Base-by-base conservation (phyloP, 768 basidiomycete genomes). In the Boletus vermiculosoides region DNA sequence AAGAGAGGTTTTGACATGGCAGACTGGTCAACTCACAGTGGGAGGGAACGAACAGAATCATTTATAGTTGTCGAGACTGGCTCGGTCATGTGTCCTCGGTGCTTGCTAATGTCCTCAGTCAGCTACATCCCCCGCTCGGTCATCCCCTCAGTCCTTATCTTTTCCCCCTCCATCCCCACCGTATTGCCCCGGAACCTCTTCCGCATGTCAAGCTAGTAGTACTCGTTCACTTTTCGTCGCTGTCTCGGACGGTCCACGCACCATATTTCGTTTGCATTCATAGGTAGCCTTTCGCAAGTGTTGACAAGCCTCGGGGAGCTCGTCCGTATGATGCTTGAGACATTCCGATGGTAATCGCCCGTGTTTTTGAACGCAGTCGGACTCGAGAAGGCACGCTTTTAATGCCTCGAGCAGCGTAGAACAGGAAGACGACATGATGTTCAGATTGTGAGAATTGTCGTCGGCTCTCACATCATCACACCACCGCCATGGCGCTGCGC, bases 241-340 rank as follows among this genome's bases (percentile, higher is more conserved):
- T 13, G 42, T 45, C 22, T 23, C 16, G 20, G 13, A 22, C 25
- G 13, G 28, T 13, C 9, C 18, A 68, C 84, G 56, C 56, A 92
- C 92, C 90, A 92, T 89, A 42, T 87, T 90, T 56, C 92, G 80
- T 72, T 96, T 96, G 76, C 94, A 96, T 62, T 95, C 91, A 63
- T 90, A 94, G 1, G 89, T 86, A 12, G 91, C 90, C 71, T 84
- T 85, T 50, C 94, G 80, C 53, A 96, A 74, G 28, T 84, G 80
- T 68, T 84, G 83, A 69, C 94, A 96, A 63, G 88, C 80, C 63
- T 89, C 85, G 2, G 94, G 92, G 25, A 96, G 79, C 60, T 92
- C 87, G 52, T 86, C 76, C 23, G 73, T 75, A 72, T 94, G 90
- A 28, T 90, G 68, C 64, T 81, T 84, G 47, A 96, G 79, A 72